Evolutionary conservation across 139 green algal genomes (phyloP), one percentile per base, ranked within the genome.

Genomic region (Pseudopediastrum boryanum): DNA sequence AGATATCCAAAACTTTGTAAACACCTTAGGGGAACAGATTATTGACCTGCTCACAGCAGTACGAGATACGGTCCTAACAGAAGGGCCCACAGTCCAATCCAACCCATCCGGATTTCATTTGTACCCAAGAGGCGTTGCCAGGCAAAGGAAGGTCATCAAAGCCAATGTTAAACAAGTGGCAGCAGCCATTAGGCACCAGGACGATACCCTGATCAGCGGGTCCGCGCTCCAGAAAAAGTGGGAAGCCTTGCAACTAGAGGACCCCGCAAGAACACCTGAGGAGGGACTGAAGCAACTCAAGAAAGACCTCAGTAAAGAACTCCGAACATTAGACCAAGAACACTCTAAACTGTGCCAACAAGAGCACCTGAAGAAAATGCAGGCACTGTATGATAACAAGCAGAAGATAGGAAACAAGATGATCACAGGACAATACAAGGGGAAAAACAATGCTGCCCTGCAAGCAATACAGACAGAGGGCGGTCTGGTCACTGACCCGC

Each of bases 291-390:
- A 58, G 25, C n/a, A 41, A 33, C 6, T 72, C 13, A 35, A 72
- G 19, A 3, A 58, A n/a, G 38, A 56, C 4, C 38, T 42, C 2
- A 72, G 33, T 8, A 33, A 33, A 21, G 35, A 72, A 19, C 10
- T 72, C 13, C 8, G 41, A 25, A n/a, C 36, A 6, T 36, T 72
- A 16, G 54, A 72, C n/a, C 52, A 52, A 33, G 5, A 56, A 5
- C n/a, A 72, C 38, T 35, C 65, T 16, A 72, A 72, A 1, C 35
- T 72, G 3, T 39, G 23, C 19, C 41, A 72, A 54, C 65, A 72
- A 58, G 65, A 41, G 25, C 41, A 72, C 8, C 19, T 72, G 6
- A 19, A 42, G 2, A 72, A 48, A n/a, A 12, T 27, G n/a, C 2
- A 42, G 7, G 25, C 27, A 6, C 33, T 54, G 25, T 33, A 58